A percentile compares a stretch with the other conserved stretches of the same genome.
These are phyloP conservation scores for Cryphonectria radicalis DNA, from an alignment of 2,329 filamentous ascomycete species.

Conservation along the genomic window DNA sequence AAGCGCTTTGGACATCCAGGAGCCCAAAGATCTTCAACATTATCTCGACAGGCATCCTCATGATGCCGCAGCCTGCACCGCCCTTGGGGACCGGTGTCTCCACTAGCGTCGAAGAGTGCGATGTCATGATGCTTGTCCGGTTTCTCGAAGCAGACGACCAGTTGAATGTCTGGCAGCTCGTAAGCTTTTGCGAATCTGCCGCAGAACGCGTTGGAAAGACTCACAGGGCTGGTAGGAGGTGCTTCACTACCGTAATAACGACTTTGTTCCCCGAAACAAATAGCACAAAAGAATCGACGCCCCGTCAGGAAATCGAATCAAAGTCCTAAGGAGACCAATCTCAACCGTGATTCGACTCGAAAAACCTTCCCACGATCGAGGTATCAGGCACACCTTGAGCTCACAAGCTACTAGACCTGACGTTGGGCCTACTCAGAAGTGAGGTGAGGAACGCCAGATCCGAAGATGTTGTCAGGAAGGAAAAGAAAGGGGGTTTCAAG, in stretches of 20 bases:
- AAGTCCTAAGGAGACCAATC: not conserved
- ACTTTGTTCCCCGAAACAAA: not conserved
- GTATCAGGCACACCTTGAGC: constrained; percentile 34
- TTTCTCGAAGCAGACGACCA: not conserved
- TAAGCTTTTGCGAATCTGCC: not conserved
- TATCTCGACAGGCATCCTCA: constrained; percentile 50
- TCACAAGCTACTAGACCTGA: constrained; percentile 45
- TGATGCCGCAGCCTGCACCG: constrained; percentile 30
- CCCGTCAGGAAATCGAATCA: too few relatives aligned
- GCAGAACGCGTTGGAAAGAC: not conserved
- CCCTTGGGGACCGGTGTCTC: not conserved
- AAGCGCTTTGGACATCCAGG: constrained; percentile 48
- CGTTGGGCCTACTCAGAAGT: constrained; percentile 54
- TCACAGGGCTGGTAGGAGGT: not conserved
- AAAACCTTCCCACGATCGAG: constrained; percentile 33
- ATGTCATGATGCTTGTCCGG: not conserved
- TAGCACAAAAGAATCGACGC: not conserved
- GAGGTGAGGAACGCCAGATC: constrained; percentile 14
- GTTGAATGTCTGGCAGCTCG: not conserved
- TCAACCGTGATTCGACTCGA: not conserved
- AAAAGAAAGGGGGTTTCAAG: constrained; percentile 13
- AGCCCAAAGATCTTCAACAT: constrained; percentile 52
- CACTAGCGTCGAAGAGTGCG: not conserved
- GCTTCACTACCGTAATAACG: not conserved
- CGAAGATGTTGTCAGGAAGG: constrained; percentile 4